A percentile compares a stretch with the other conserved stretches of the same genome.
phyloP scores from a whole-genome alignment of 805 yeast genomes.

The Myxozyma mucilagina region DNA sequence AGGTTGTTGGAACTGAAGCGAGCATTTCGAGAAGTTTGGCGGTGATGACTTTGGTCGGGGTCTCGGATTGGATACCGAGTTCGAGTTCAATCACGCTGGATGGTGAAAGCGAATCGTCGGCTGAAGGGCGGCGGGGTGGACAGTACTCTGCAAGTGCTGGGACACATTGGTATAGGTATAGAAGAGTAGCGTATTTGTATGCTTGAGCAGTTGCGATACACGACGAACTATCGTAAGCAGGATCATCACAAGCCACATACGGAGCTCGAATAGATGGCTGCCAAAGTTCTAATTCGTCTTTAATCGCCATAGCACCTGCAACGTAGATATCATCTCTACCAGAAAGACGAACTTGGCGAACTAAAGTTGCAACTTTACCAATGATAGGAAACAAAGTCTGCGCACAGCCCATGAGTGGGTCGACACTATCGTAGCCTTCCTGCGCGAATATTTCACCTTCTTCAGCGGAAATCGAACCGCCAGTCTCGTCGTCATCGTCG shows the following conservation, averaged over 20 bases:
- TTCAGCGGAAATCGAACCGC: slow-evolving; percentile 27
- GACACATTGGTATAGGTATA: slow-evolving; percentile 67
- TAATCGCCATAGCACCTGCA: slow-evolving; percentile 56
- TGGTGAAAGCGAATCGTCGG: not conserved
- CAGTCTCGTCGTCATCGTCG: slow-evolving; percentile 44
- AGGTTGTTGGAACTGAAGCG: slow-evolving; percentile 62
- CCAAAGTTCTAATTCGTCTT: slow-evolving; percentile 58
- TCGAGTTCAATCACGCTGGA: not conserved
- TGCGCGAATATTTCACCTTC: slow-evolving; percentile 13
- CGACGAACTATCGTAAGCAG: slow-evolving; percentile 57
- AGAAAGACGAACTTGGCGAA: slow-evolving; percentile 49
- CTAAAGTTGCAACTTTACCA: slow-evolving; percentile 61
- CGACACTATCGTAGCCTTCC: slow-evolving; percentile 44
- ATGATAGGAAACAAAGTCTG: slow-evolving; percentile 64
- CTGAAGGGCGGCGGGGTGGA: slow-evolving; percentile 4
- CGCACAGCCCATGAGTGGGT: slow-evolving; percentile 68
- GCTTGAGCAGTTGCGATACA: slow-evolving; percentile 72
- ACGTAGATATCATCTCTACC: slow-evolving; percentile 37
- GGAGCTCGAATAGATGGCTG: slow-evolving; percentile 48
- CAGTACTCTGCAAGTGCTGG: slow-evolving; percentile 50
- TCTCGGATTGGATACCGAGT: slow-evolving; percentile 1
- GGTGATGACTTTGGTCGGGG: slow-evolving; percentile 40
- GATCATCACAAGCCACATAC: slow-evolving; percentile 44
- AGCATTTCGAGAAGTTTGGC: slow-evolving; percentile 59
- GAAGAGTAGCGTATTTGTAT: slow-evolving; percentile 58